A percentile compares a stretch with the other conserved stretches of the same genome.
These are phyloP conservation scores for Pseudoperonospora humuli DNA, from an alignment of 352 stramenopile genomes.

Conservation along the genomic window DNA sequence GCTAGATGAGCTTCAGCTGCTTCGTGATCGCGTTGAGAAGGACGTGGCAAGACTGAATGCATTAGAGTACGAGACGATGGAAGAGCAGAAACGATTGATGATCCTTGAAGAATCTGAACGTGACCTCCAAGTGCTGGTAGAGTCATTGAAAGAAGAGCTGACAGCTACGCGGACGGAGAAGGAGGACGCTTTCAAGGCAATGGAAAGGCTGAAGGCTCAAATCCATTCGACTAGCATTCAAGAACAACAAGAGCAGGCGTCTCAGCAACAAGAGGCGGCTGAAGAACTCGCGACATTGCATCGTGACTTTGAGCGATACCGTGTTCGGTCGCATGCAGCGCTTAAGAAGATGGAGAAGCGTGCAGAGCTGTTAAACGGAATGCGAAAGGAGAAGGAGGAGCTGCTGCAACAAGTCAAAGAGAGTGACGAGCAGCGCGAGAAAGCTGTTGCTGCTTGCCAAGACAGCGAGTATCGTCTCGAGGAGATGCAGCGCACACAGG, in stretches of 20 bases:
- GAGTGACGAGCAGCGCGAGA: conserved; percentile 10
- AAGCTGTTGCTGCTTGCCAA: conserved; percentile 11
- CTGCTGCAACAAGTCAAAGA: conserved; percentile 25
- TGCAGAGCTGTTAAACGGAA: conserved; percentile 67
- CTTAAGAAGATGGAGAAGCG: conserved; percentile 81
- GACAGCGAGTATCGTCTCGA: conserved; percentile 11
- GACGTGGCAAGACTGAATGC: conserved; percentile 5
- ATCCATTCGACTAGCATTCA: conserved; percentile 16
- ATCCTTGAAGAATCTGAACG: conserved; percentile 9
- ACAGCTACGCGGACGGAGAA: conserved; percentile 12
- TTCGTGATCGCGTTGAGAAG: conserved; percentile 5
- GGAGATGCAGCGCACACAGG: conserved; percentile 23
- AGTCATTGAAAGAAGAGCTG: conserved; percentile 25
- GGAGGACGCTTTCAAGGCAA: conserved; percentile 6
- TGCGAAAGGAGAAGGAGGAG: conserved; percentile 65
- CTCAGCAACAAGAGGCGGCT: conserved; percentile 20
- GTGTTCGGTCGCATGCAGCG: conserved; percentile 51
- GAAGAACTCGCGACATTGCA: conserved; percentile 29
- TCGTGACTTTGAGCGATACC: conserved; percentile 62
- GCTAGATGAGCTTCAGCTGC: conserved; percentile 18
- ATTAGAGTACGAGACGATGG: conserved; percentile 14
- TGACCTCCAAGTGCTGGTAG: conserved; percentile 13
- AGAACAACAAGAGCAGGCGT: conserved; percentile 16
- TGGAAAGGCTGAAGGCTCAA: conserved; percentile 10
- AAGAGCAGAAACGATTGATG: conserved; percentile 9